Evolutionary conservation across 768 basidiomycete genomes (phyloP), one percentile per base, ranked within the genome.

Genomic region (Lyophyllum semitale): DNA sequence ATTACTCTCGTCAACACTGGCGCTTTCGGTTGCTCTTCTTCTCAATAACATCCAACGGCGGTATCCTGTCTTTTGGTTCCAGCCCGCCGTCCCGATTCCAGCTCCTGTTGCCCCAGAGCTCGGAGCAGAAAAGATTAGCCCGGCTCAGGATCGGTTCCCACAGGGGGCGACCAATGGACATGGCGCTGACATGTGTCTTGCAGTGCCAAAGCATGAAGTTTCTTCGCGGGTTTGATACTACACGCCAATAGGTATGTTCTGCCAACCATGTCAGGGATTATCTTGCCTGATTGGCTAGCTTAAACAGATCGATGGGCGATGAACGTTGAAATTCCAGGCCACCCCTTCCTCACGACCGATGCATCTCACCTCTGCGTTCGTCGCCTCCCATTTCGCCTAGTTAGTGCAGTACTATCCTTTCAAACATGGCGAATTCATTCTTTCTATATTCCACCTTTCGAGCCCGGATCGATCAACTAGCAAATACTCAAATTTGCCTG

Each of bases 21-120:
- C 72, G 8, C 72, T 83, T 27, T 65, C 53, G 0, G 76, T 81
- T 3, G 81, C 80, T 4, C 68, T 85, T 12, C 44, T 80, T 22
- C 55, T 73, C 46, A 78, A 84, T 59, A 84, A 83, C 61, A 76
- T 83, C 35, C 81, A 81, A 61, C 66, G 79, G 30, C 68, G 75
- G 41, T 84, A 77, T 55, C 81, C 81, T 13, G 61, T 74, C 17
- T 82, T 75, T 59, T 84, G 82, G 81, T 71, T 71, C 55, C 59
- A 61, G 4, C 66, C 70, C 11, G 47, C 64, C 11, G 48, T 61
- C n/a, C 40, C 55, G n/a, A 58, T 50, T 4, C 59, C 61, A n/a
- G 54, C 63, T 17, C 60, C 57, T 11, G 55, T 58, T 9, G 49
- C 59, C 8, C 58, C 65, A 7, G 63, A 48, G 20, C 63, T 59